phyloP scores from a whole-genome alignment of 192 early-diverging fungal species.

The Rhizoclosmatium sp. region DNA sequence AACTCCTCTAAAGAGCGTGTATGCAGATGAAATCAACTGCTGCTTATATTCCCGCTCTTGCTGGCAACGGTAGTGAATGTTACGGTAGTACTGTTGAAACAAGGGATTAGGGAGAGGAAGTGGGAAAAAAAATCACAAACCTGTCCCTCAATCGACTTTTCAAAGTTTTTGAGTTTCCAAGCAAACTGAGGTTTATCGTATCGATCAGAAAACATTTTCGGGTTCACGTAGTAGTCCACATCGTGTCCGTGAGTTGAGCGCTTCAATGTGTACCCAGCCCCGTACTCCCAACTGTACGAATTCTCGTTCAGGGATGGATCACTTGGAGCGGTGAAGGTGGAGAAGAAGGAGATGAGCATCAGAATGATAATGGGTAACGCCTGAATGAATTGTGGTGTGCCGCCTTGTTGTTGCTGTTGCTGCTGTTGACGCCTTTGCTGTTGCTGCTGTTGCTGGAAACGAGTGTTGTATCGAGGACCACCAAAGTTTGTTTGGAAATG shows the following conservation, averaged over 20 bases:
- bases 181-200: constrained; percentile 47
- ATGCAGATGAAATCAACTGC: constrained; percentile 63
- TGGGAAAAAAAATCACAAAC: constrained; percentile 33
- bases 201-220: constrained; percentile 55
- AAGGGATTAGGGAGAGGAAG: background rate
- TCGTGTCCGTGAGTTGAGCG: constrained; percentile 66
- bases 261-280: constrained; percentile 54
- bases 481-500: constrained; percentile 42
- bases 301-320: constrained; percentile 50
- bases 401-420: constrained; percentile 25
- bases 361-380: constrained; percentile 81
- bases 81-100: constrained; percentile 62
- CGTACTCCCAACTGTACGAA: constrained; percentile 69
- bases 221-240: constrained; percentile 85
- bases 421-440: constrained; percentile 57
- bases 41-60: constrained; percentile 69
- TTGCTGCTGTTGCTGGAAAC: constrained; percentile 49
- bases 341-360: constrained; percentile 76
- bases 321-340: constrained; percentile 26
- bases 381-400: constrained; percentile 58
- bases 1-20: constrained; percentile 73
- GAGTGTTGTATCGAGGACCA: constrained; percentile 70
- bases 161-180: constrained; percentile 68
- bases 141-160: constrained; percentile 74
- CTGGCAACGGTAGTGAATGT: constrained; percentile 70